Base-by-base conservation (phyloP, 805 yeast species). In the Wickerhamiella musiphila region DNA sequence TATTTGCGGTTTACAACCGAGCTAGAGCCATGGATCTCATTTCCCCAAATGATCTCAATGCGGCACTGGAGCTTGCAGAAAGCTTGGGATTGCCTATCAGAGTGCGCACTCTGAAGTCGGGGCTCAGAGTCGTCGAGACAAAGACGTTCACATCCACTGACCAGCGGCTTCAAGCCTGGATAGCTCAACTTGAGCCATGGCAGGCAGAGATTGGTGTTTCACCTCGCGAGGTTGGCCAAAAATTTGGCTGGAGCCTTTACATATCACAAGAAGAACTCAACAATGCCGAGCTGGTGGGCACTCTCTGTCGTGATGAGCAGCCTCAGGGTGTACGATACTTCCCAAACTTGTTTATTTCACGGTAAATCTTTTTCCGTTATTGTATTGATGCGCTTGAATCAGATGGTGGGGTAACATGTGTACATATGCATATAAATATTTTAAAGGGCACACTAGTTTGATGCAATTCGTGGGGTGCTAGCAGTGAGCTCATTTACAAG, bases 281-380 rank as follows among this genome's bases (percentile, higher is more conserved):
- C 34, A 55, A 61, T 34, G 70, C 76, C 13, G 63, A 78, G n/a
- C 61, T 57, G 2, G 47, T 53, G 2, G 83, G 81, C 4, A 49
- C 54, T 2, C 46, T 79, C 2, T 68, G 76, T 13, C 59, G 78
- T 4, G 93, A 79, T 53, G 71, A 72, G 43, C 71, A 72, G 41
- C 57, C 74, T 1, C 63, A 70, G 30, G 92, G 90, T 0, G 62
- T 70, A 3, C 63, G 66, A 31, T 79, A 70, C 50, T 78, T 66
- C 45, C 48, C 58, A 27, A 78, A 78, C 33, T 25, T 26, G 21
- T 36, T 53, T 16, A 20, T 24, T n/a, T 6, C 10, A 2, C 13
- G 5, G 5, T 19, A 12, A 20, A 6, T 5, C 4, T 19, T 19
- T 19, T 19, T 19, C 21, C 9, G 6, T 19, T 9, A 7, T 19